Percentiles rank a stretch among this genome's conserved stretches.
Evolutionary conservation across 2,329 filamentous ascomycete genomes (phyloP).

Genomic region (Elsinoe ampelina): DNA sequence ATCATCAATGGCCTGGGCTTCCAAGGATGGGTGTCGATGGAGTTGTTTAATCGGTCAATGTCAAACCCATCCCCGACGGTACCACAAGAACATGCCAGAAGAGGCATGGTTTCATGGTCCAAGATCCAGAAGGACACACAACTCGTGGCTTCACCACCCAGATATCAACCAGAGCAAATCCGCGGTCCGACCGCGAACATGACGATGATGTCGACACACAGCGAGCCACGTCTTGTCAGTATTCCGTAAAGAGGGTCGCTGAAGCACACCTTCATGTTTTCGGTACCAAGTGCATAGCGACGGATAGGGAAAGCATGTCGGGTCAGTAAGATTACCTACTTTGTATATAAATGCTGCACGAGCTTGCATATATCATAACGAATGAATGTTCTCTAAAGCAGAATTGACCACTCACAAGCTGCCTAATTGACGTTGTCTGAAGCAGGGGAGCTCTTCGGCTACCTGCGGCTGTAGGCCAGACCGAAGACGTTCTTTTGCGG

Average conservation of each 20-base stretch:
- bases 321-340: not conserved
- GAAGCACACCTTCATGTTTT: not conserved
- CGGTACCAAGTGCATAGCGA: not conserved
- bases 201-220: not conserved
- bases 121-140: constrained; percentile 35
- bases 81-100: constrained; percentile 46
- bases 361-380: not conserved
- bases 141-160: not conserved
- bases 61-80: constrained; percentile 42
- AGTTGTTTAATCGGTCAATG: constrained; percentile 58
- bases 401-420: not conserved
- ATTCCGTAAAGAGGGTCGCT: not conserved
- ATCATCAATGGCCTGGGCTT: constrained; percentile 57
- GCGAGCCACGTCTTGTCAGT: not conserved
- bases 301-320: not conserved
- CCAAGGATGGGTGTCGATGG: constrained; percentile 61
- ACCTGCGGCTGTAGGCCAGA: not conserved
- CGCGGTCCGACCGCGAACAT: not conserved
- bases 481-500: not conserved
- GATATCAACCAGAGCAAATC: not conserved
- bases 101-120: constrained; percentile 45
- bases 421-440: not conserved
- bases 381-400: not conserved
- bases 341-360: not conserved
- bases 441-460: not conserved